These are phyloP conservation scores for Brassica hybrid DNA, from an alignment of 441 rosid genomes.

Conservation along the genomic window DNA sequence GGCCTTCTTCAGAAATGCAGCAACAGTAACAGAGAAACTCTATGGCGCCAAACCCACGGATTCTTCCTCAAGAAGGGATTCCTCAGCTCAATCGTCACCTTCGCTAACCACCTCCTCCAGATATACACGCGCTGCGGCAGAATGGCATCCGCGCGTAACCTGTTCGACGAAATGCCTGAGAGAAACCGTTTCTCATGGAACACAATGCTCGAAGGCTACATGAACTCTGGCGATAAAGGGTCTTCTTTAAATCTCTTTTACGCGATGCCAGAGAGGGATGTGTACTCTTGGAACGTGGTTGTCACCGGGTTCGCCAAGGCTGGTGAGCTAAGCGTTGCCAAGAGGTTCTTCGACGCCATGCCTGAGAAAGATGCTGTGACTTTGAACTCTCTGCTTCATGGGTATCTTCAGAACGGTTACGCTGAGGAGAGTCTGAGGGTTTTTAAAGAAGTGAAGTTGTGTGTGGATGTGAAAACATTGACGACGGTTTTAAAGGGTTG, in stretches of 20 bases:
- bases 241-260: slow-evolving; percentile 43
- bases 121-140: slow-evolving; percentile 50
- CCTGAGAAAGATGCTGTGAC: slow-evolving; percentile 62
- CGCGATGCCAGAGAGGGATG: slow-evolving; percentile 59
- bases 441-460: slow-evolving; percentile 53
- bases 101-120: slow-evolving; percentile 68
- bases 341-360: slow-evolving; percentile 64
- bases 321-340: slow-evolving; percentile 58
- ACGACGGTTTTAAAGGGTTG: slow-evolving; percentile 71
- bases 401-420: slow-evolving; percentile 52
- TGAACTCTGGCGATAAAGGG: slow-evolving; percentile 55
- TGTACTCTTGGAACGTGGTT: slow-evolving; percentile 78
- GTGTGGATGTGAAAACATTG: slow-evolving; percentile 55
- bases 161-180: slow-evolving; percentile 75
- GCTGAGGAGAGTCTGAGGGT: slow-evolving; percentile 59
- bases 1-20: slow-evolving; percentile 55
- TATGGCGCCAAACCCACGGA: slow-evolving; percentile 61
- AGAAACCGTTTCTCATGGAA: slow-evolving; percentile 84
- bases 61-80: slow-evolving; percentile 67
- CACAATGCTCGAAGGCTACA: slow-evolving; percentile 73
- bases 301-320: slow-evolving; percentile 62
- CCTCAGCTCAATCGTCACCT: slow-evolving; percentile 46
- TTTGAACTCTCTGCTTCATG: slow-evolving; percentile 68
- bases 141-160: slow-evolving; percentile 43
- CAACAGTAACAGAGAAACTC: slow-evolving; percentile 44